A percentile compares a stretch with the other conserved stretches of the same genome.
These are phyloP conservation scores for Panus rudis DNA, from an alignment of 768 basidiomycete species.

Conservation along the genomic window DNA sequence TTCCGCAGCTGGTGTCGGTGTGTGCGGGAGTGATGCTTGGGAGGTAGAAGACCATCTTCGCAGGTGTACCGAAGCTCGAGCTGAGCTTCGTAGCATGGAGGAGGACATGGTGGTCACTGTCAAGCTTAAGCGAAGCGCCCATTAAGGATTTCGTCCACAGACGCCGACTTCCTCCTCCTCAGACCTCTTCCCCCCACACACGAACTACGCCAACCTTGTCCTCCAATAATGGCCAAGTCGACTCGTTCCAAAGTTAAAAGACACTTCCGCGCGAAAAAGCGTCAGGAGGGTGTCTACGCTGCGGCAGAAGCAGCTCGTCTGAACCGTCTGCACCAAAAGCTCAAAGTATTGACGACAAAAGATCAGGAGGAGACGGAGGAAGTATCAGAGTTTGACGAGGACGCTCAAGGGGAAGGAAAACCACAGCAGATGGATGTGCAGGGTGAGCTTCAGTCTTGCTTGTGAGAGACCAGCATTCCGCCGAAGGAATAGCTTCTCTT, in stretches of 20 bases:
- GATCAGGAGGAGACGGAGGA: constrained; percentile 28
- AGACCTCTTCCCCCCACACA: no score
- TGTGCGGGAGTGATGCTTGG: no score
- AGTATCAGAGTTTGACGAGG: no score
- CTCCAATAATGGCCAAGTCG: constrained; percentile 76
- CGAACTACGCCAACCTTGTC: not conserved
- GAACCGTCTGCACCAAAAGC: constrained; percentile 62
- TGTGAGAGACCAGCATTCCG: no score
- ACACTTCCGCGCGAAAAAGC: constrained; percentile 68
- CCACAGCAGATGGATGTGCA: constrained; percentile 15
- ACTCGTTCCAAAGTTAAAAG: constrained; percentile 78
- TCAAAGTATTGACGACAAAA: constrained; percentile 39
- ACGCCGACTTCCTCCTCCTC: no score
- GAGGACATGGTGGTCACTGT: no score
- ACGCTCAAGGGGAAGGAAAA: constrained; percentile 17
- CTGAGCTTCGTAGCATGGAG: no score
- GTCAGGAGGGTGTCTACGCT: constrained; percentile 67
- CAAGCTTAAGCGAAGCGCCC: no score
- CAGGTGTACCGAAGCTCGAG: no score
- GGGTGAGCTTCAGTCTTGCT: constrained; percentile 52
- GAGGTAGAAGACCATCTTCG: no score
- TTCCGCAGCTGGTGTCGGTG: no score
- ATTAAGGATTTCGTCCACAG: no score
- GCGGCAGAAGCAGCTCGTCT: constrained; percentile 73
- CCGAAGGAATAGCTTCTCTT: constrained; percentile 40